Conservation (phyloP, 305 asterid species). For the Solanum aculeatissimum region DNA sequence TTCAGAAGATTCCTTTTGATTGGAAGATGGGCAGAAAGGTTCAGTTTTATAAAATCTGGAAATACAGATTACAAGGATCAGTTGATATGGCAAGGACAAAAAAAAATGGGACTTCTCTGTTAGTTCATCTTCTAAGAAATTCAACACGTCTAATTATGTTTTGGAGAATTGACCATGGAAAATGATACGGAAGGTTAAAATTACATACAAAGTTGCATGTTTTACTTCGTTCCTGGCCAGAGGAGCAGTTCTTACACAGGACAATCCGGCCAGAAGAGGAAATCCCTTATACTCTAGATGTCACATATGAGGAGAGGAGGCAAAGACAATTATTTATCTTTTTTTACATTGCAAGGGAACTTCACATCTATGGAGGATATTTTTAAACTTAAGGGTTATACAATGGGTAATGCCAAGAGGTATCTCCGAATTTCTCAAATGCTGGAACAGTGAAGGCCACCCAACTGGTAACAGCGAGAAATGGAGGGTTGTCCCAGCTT, state of each 20-base stretch:
- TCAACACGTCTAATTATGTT: background rate
- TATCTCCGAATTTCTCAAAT: background rate
- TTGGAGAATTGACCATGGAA: background rate
- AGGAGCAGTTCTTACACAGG: background rate
- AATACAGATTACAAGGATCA: background rate
- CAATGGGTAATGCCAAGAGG: background rate
- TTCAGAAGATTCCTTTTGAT: background rate
- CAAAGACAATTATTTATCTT: background rate
- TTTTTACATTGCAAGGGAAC: background rate
- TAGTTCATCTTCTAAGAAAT: background rate
- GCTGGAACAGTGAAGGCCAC: background rate
- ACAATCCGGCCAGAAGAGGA: background rate
- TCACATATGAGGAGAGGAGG: background rate
- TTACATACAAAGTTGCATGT: background rate
- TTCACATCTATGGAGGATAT: background rate
- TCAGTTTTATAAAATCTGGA: background rate
- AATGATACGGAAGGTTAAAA: background rate
- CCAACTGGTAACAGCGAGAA: background rate
- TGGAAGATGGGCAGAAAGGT: background rate
- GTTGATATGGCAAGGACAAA: background rate
- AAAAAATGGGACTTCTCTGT: background rate
- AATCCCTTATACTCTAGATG: background rate
- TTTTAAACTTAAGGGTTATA: background rate
- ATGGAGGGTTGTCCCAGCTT: background rate
- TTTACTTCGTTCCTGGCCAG: background rate